Evolutionary conservation across 2,329 filamentous ascomycete species (phyloP).

Genomic region (Pseudogymnoascus sp.): DNA sequence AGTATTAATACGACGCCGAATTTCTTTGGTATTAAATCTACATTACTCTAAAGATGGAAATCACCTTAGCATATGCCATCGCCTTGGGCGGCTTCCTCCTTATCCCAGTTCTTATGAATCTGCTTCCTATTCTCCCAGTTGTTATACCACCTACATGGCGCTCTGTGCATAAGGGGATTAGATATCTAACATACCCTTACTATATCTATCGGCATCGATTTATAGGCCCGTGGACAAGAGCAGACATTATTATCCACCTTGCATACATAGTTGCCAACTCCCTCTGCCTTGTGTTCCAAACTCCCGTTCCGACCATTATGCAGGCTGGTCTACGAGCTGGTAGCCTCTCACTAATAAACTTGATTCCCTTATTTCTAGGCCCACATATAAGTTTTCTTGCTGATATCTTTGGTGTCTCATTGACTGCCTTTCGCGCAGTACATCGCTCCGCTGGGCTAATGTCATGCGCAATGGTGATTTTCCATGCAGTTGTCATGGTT

Average conservation of each 20-base stretch:
- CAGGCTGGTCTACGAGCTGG: conserved; percentile 15
- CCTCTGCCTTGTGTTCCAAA: conserved; percentile 16
- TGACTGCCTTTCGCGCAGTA: conserved; percentile 13
- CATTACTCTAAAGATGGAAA: conserved; percentile 13
- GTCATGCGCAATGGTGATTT: conserved; percentile 14
- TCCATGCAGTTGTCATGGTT: conserved; percentile 12
- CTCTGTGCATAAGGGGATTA: conserved; percentile 11
- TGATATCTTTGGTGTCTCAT: conserved; percentile 17
- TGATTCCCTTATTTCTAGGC: conserved; percentile 19
- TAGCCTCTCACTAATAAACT: conserved; percentile 19
- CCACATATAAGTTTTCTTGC: conserved; percentile 21
- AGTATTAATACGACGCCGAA: too few species aligned
- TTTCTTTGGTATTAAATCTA: neutral
- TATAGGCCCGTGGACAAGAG: conserved; percentile 16
- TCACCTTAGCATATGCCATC: conserved; percentile 18
- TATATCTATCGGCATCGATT: conserved; percentile 14
- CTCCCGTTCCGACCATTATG: conserved; percentile 11
- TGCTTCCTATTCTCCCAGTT: conserved; percentile 11
- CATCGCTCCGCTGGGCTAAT: conserved; percentile 19
- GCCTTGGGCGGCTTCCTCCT: conserved; percentile 15
- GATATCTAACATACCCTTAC: conserved; percentile 16
- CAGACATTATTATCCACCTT: conserved; percentile 14
- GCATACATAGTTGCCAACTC: conserved; percentile 14
- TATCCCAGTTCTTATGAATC: conserved; percentile 12
- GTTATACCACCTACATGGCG: conserved; percentile 10